A percentile compares a stretch with the other conserved stretches of the same genome.
Evolutionary conservation across 1,139 yeast genomes (phyloP).

Genomic region (Ashbya aceris): DNA sequence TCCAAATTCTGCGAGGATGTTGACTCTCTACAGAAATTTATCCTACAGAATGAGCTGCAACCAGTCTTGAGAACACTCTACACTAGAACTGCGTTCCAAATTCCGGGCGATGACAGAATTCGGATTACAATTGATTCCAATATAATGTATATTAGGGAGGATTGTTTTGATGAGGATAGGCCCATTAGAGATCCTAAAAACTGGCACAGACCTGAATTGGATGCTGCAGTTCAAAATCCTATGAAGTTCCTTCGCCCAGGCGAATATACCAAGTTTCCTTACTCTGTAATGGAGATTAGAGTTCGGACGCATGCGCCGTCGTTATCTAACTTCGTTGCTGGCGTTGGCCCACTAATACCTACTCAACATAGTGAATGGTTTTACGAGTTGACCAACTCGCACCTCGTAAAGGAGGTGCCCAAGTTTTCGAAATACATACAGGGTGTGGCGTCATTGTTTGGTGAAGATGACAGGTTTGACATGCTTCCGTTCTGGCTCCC

Average conservation of each 20-base stretch:
- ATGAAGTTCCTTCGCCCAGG: slow-evolving; percentile 72
- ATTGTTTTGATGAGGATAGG: slow-evolving; percentile 68
- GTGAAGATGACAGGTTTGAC: slow-evolving; percentile 77
- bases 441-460: slow-evolving; percentile 78
- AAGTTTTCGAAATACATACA: slow-evolving; percentile 84
- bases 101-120: slow-evolving; percentile 92
- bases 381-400: slow-evolving; percentile 73
- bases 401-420: slow-evolving; percentile 83
- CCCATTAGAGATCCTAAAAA: slow-evolving; percentile 82
- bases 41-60: slow-evolving; percentile 57
- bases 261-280: slow-evolving; percentile 80
- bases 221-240: slow-evolving; percentile 62
- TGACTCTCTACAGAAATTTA: slow-evolving; percentile 52
- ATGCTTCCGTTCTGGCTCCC: slow-evolving; percentile 92
- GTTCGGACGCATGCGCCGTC: slow-evolving; percentile 32
- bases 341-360: slow-evolving; percentile 25
- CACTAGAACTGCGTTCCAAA: slow-evolving; percentile 92
- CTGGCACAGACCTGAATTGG: slow-evolving; percentile 93
- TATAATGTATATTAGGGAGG: slow-evolving; percentile 81
- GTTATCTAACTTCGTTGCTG: slow-evolving; percentile 23
- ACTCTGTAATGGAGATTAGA: slow-evolving; percentile 84
- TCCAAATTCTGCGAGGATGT: slow-evolving; percentile 47
- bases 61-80: slow-evolving; percentile 83
- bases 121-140: slow-evolving; percentile 87
- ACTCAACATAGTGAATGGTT: slow-evolving; percentile 65